These are phyloP conservation scores for Crithidia sp. DNA, from an alignment of 208 protist genomes.

Conservation along the genomic window DNA sequence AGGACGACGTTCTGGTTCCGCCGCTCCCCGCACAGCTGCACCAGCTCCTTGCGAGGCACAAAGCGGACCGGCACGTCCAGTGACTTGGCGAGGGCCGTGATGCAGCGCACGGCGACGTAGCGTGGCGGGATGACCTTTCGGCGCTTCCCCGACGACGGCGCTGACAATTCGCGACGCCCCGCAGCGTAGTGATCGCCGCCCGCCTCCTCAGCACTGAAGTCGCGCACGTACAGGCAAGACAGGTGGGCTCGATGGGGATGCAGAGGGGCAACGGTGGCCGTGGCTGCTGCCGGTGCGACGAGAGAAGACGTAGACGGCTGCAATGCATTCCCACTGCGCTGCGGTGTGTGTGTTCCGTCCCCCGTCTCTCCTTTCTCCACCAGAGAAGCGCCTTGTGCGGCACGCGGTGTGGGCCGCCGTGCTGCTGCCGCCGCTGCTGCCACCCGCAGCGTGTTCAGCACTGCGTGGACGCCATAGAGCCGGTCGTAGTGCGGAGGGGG, in stretches of 20 bases:
- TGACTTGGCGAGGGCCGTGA: conserved; percentile 58
- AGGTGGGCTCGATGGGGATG: conserved; percentile 27
- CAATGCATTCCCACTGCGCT: too few relatives aligned
- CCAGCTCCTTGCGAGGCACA: conserved; percentile 68
- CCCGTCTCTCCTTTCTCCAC: too few relatives aligned
- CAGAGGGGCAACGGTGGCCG: neutral
- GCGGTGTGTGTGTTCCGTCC: neutral
- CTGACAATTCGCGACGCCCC: neutral
- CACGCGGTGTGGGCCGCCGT: neutral
- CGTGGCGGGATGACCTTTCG: conserved; percentile 46
- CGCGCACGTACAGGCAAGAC: conserved; percentile 65
- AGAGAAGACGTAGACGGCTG: too few relatives aligned
- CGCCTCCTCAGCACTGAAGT: conserved; percentile 58
- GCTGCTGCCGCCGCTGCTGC: conserved; percentile 29
- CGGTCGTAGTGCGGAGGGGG: conserved; percentile 66
- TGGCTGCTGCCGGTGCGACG: too few relatives aligned
- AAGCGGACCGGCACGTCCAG: conserved; percentile 55
- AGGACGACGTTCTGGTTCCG: conserved; percentile 85
- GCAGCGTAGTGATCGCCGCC: neutral
- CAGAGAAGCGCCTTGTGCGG: too few relatives aligned
- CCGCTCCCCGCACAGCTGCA: conserved; percentile 81
- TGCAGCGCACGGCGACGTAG: conserved; percentile 67
- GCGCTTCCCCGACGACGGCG: neutral
- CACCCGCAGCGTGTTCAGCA: conserved; percentile 65
- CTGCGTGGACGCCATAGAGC: conserved; percentile 71